Conservation (phyloP, 306 rosid genomes). For the Gastrolobium villosum region DNA sequence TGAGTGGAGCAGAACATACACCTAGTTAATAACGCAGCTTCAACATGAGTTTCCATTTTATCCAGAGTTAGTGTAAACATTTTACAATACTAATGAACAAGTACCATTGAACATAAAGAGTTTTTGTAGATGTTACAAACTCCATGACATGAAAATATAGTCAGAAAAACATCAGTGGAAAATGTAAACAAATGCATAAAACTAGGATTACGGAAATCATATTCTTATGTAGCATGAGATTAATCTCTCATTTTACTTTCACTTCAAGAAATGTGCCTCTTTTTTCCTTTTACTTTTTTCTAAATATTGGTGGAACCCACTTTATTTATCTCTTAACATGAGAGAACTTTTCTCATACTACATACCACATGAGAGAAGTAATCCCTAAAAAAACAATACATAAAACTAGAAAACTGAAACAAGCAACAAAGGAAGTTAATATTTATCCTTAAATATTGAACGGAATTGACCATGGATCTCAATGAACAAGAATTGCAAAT, state of each 20-base stretch:
- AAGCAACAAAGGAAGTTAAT: not conserved
- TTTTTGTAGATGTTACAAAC: not conserved
- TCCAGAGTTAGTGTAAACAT: not conserved
- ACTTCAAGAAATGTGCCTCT: too few relatives aligned
- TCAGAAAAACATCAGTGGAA: not conserved
- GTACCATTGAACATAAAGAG: not conserved
- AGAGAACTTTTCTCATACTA: too few relatives aligned
- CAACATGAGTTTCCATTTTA: constrained; percentile 9
- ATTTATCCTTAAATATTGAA: constrained; percentile 11
- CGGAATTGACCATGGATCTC: not conserved
- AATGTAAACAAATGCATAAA: not conserved
- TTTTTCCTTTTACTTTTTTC: too few relatives aligned
- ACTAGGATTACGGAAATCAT: too few relatives aligned
- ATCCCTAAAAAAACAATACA: too few relatives aligned
- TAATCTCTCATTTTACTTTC: too few relatives aligned
- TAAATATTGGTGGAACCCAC: too few relatives aligned
- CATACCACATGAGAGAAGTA: too few relatives aligned
- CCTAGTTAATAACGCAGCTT: not conserved
- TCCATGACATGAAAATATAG: not conserved
- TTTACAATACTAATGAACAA: constrained; percentile 3
- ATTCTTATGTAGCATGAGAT: too few relatives aligned
- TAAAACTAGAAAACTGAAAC: constrained; percentile 13
- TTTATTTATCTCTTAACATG: too few relatives aligned
- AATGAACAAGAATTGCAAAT: constrained; percentile 6
- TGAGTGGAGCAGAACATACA: constrained; percentile 31